Evolutionary conservation across 2,329 filamentous ascomycete genomes (phyloP).

Genomic region (Diaporthe aspalathi): DNA sequence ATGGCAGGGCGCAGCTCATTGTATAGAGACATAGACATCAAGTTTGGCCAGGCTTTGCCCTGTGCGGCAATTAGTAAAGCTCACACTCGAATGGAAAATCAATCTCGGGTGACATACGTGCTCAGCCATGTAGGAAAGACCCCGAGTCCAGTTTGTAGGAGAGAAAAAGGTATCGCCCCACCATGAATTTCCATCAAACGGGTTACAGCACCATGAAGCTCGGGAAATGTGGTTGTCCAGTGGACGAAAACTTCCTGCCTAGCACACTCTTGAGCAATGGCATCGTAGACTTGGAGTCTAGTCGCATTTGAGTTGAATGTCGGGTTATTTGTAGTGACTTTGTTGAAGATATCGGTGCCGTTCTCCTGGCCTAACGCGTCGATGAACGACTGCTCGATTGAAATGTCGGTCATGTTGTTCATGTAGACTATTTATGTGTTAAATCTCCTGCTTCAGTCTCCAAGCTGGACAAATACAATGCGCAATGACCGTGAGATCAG

Average conservation of each 20-base stretch:
- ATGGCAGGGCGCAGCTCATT: slow-evolving; percentile 63
- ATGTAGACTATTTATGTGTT: slow-evolving; percentile 49
- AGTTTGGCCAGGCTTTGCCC: slow-evolving; percentile 59
- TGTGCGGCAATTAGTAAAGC: slow-evolving; percentile 43
- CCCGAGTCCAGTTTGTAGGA: slow-evolving; percentile 69
- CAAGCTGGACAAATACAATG: too few species aligned
- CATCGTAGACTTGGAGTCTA: slow-evolving; percentile 69
- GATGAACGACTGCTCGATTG: slow-evolving; percentile 57
- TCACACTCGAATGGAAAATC: too few species aligned
- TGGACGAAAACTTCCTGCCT: slow-evolving; percentile 68
- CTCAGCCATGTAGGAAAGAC: slow-evolving; percentile 68
- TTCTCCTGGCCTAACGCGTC: slow-evolving; percentile 62
- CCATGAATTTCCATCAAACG: slow-evolving; percentile 68
- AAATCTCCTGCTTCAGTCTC: too few species aligned
- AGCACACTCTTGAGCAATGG: slow-evolving; percentile 68
- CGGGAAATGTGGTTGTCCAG: slow-evolving; percentile 71
- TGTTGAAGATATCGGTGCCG: slow-evolving; percentile 60
- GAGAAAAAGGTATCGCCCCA: slow-evolving; percentile 71
- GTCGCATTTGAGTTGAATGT: slow-evolving; percentile 65
- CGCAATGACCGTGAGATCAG: too few species aligned
- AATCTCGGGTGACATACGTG: slow-evolving; percentile 64
- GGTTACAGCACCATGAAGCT: slow-evolving; percentile 68
- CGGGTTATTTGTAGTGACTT: slow-evolving; percentile 69
- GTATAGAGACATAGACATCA: slow-evolving; percentile 63
- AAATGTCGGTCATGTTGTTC: slow-evolving; percentile 59